Conservation (phyloP, 192 early-diverging fungal species). For the Obelidium mucronatum region DNA sequence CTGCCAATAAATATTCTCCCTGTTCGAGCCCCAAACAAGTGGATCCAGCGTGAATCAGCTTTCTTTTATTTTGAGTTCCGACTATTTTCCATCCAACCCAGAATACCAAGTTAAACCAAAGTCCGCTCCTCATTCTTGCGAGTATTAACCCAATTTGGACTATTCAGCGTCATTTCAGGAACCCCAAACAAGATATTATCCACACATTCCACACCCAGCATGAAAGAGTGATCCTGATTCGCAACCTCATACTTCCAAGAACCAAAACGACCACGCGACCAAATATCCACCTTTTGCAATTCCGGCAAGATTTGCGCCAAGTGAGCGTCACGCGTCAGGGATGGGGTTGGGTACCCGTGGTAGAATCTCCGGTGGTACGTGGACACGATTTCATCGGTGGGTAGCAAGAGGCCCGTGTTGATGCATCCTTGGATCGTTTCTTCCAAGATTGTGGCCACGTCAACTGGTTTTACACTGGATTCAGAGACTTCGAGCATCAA, state of each 20-base stretch:
- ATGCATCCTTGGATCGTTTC: constrained; percentile 47
- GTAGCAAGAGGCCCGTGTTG: constrained; percentile 36
- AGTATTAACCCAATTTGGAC: constrained; percentile 44
- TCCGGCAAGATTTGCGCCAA: constrained; percentile 30
- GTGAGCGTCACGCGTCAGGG: constrained; percentile 40
- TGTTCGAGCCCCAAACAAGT: too few relatives aligned
- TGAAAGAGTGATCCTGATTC: constrained; percentile 52
- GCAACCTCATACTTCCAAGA: constrained; percentile 49
- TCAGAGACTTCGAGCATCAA: constrained; percentile 49
- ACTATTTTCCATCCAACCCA: too few relatives aligned
- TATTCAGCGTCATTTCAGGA: constrained; percentile 43
- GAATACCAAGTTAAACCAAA: background rate
- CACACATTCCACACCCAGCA: constrained; percentile 43
- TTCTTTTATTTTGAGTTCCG: too few relatives aligned
- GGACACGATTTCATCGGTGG: constrained; percentile 45
- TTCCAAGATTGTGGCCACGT: constrained; percentile 28
- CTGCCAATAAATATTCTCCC: too few relatives aligned
- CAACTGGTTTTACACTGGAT: constrained; percentile 41
- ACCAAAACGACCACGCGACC: constrained; percentile 48
- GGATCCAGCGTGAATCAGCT: too few relatives aligned
- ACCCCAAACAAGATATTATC: constrained; percentile 45
- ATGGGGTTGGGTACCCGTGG: constrained; percentile 46
- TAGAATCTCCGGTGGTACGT: constrained; percentile 39
- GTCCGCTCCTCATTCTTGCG: constrained; percentile 41
- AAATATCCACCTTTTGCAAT: constrained; percentile 35